A percentile compares a stretch with the other conserved stretches of the same genome.
Conservation (phyloP, 257 asterid species). For the Scutellaria baicalensis region DNA sequence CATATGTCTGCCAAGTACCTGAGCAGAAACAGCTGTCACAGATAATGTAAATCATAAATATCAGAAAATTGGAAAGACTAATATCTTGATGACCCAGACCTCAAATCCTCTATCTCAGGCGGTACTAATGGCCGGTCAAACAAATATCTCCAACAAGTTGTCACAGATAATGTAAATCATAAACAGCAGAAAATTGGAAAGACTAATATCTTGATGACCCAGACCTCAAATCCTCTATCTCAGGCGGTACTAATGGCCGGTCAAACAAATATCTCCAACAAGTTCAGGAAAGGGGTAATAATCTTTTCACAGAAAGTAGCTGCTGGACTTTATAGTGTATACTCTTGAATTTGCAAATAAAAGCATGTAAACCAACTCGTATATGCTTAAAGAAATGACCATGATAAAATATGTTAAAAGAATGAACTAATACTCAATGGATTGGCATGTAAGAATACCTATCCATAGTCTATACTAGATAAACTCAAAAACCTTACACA, state of each 20-base stretch:
- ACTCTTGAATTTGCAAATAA: constrained; percentile 4
- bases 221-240: background rate
- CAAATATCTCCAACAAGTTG: constrained; percentile 16
- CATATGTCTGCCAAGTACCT: constrained; percentile 98
- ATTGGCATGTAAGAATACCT: background rate
- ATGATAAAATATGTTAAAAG: background rate
- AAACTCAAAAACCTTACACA: background rate
- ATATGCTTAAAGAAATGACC: background rate
- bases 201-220: background rate
- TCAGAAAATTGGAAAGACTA: background rate
- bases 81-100: background rate
- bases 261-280: constrained; percentile 1
- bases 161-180: constrained; percentile 17
- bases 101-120: background rate
- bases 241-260: background rate
- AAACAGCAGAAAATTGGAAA: constrained; percentile 2
- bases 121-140: background rate
- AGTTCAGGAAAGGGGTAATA: background rate
- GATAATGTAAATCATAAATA: constrained; percentile 12
- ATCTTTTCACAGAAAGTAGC: background rate
- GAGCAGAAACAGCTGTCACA: constrained; percentile 30
- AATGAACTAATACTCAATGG: background rate
- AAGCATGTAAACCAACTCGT: background rate
- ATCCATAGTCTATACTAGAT: background rate
- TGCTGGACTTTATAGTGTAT: background rate